Conservation (phyloP, 1,284 basidiomycete species). For the Fomitopsis betulina region DNA sequence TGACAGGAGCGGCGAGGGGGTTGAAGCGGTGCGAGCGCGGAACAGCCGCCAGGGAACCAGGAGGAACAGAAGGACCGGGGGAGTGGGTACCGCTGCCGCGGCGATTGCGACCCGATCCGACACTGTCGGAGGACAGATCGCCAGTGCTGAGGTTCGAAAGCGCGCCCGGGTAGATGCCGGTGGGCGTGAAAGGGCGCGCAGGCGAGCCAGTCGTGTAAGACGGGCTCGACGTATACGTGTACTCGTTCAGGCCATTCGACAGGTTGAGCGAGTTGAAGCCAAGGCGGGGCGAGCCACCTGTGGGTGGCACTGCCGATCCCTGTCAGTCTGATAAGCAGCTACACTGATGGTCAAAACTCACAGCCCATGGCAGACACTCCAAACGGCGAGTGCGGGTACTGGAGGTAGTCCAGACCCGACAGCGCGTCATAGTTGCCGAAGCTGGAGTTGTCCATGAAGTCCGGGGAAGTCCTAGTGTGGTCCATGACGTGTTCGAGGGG, state of each 20-base stretch:
- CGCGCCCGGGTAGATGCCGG: slow-evolving; percentile 66
- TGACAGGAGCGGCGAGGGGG: slow-evolving; percentile 55
- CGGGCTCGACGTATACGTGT: slow-evolving; percentile 54
- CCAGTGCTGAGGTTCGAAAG: slow-evolving; percentile 65
- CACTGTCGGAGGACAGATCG: slow-evolving; percentile 66
- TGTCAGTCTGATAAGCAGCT: slow-evolving; percentile 19
- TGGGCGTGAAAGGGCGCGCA: slow-evolving; percentile 63
- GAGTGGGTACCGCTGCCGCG: slow-evolving; percentile 63
- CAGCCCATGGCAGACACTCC: slow-evolving; percentile 38
- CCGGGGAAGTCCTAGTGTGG: slow-evolving; percentile 40
- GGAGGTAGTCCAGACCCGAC: slow-evolving; percentile 43
- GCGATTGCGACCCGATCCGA: slow-evolving; percentile 58
- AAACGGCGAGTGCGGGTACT: slow-evolving; percentile 46
- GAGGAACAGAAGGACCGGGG: slow-evolving; percentile 56
- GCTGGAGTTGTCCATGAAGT: slow-evolving; percentile 45
- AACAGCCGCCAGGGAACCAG: slow-evolving; percentile 50
- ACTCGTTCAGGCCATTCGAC: slow-evolving; percentile 52
- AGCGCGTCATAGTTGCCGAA: slow-evolving; percentile 51
- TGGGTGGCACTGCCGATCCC: slow-evolving; percentile 35
- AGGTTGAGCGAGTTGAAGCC: slow-evolving; percentile 61
- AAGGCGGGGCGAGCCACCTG: slow-evolving; percentile 48
- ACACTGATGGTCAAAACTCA: slow-evolving; percentile 26
- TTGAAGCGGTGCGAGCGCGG: slow-evolving; percentile 72
- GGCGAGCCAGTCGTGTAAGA: slow-evolving; percentile 50
- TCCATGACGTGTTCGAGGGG: slow-evolving; percentile 49